A percentile compares a stretch with the other conserved stretches of the same genome.
These are phyloP conservation scores for Trichoderma cornu-damae DNA, from an alignment of 2,329 filamentous ascomycete species.

Conservation along the genomic window DNA sequence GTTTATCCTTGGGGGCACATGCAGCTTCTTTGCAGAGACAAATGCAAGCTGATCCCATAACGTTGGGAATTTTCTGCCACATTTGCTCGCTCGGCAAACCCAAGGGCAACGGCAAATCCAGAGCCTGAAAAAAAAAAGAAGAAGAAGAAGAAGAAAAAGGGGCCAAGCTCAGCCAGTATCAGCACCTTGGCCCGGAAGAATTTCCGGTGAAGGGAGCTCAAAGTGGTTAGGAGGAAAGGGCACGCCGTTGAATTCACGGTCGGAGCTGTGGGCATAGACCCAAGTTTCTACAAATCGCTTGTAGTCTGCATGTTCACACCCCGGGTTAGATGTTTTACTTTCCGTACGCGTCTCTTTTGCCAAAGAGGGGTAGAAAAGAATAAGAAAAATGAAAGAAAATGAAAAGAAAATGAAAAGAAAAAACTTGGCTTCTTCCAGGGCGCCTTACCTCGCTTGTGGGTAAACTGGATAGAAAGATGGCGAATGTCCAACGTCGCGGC, in stretches of 20 bases:
- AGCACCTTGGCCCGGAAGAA: constrained; percentile 30
- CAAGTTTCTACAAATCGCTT: constrained; percentile 44
- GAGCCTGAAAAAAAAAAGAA: background rate
- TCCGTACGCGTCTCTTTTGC: background rate
- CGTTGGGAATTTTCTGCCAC: background rate
- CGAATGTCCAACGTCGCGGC: constrained; percentile 38
- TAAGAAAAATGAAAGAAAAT: too few relatives aligned
- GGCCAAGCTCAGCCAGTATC: constrained; percentile 1
- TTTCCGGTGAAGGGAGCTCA: constrained; percentile 45
- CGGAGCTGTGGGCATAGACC: constrained; percentile 42
- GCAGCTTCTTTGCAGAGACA: background rate
- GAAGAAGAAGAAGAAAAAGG: too few relatives aligned
- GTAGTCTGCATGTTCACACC: constrained; percentile 38
- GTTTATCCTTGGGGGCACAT: background rate
- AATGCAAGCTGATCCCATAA: background rate
- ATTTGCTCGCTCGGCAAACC: background rate
- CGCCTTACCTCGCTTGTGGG: constrained; percentile 40
- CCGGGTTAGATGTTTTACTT: background rate
- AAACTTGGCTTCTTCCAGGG: background rate
- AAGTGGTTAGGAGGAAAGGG: constrained; percentile 43
- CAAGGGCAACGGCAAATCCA: background rate
- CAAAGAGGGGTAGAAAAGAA: too few relatives aligned
- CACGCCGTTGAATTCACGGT: constrained; percentile 43
- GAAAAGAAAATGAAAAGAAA: too few relatives aligned
- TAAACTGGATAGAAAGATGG: constrained; percentile 48